Evolutionary conservation across 495 filamentous ascomycete species (phyloP), one percentile per base, ranked within the genome.

Genomic region (Penicillium longicatenatum): DNA sequence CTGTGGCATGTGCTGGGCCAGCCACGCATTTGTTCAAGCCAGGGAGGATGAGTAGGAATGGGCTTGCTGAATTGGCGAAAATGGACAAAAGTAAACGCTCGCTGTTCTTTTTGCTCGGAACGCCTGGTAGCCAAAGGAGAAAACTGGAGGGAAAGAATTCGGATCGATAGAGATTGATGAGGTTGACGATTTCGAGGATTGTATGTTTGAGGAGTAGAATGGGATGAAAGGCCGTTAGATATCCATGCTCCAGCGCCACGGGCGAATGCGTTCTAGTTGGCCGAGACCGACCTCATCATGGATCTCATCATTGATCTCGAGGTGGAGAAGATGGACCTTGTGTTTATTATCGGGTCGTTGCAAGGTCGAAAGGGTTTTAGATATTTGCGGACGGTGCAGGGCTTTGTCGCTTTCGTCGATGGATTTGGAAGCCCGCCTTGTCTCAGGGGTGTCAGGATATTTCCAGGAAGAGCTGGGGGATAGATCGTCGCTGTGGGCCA

Each of bases 181-280:
- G 56, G 29, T 44, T 16, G 56, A 54, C 17, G 26, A 48, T 44
- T 31, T 59, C 22, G 31, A 33, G 10, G 26, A 44, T 42, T 33
- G 24, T 12, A n/a, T 39, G 52, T 16, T 31, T 20, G 49, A 39
- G 29, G 52, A 41, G 24, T 43, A 17, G 52, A 19, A 29, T 35
- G 24, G 6, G 22, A 31, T n/a, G 43, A 24, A 33, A 52, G 41
- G 50, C 19, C n/a, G 12, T 70, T 62, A 79, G 29, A 79, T 73
- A 52, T 79, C 76, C 75, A 79, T 78, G 54, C 76, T 79, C 76
- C 76, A 79, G 57, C 76, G 73, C 70, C 71, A 78, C 1, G 75
- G 75, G 22, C 73, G 74, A 47, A 75, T 63, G 37, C 63, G 72
- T 63, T 79, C 72, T 17, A 77, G 58, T 45, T 77, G 66, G 24